phyloP scores from a whole-genome alignment of 345 rosid species.

The Citrus maxima region DNA sequence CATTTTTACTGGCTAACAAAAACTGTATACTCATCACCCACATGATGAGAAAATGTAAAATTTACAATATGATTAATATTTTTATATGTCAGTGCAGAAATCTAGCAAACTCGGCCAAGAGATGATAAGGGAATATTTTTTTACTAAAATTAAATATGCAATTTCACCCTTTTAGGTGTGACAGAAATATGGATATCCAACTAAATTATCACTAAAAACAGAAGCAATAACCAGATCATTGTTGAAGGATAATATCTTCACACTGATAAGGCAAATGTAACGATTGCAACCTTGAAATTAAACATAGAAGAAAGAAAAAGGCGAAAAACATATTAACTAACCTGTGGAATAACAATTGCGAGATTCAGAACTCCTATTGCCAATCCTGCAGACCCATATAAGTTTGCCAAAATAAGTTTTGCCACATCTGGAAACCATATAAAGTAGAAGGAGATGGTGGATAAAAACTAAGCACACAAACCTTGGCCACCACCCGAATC shows the following conservation, averaged over 20 bases:
- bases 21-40: background rate
- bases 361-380: conserved; percentile 95
- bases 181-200: background rate
- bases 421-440: background rate
- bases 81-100: background rate
- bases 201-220: background rate
- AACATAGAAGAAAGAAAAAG: conserved; percentile 10
- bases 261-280: conserved; percentile 1
- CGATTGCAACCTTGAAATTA: background rate
- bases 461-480: conserved; percentile 23
- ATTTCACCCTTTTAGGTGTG: too few relatives aligned
- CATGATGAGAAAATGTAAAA: background rate
- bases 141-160: background rate
- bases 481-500: conserved; percentile 98
- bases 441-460: background rate
- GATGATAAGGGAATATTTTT: background rate
- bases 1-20: conserved; percentile 9
- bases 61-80: background rate
- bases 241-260: background rate
- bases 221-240: background rate
- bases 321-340: conserved; percentile 9
- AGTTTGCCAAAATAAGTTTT: background rate
- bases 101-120: background rate
- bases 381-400: conserved; percentile 54
- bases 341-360: conserved; percentile 94